Conservation (phyloP, 148 eudicot genomes). For the Polygonum maritimum region DNA sequence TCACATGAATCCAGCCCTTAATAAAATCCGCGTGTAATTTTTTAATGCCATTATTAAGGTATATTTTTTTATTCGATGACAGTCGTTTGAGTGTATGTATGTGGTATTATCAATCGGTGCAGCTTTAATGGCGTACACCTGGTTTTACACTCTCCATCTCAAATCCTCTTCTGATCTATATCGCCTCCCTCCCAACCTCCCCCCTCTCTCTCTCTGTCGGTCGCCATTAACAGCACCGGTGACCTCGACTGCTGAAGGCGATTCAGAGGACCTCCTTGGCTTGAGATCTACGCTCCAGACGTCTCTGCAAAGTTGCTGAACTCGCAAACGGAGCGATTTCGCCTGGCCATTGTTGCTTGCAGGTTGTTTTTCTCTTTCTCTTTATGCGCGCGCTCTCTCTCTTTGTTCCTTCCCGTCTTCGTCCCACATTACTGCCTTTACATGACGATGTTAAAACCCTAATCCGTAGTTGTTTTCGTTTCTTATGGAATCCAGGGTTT, state of each 20-base stretch:
- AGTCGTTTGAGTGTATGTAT: too few species aligned
- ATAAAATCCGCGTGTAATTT: too few species aligned
- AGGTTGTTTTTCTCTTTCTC: background rate
- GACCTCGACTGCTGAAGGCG: background rate
- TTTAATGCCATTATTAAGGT: too few species aligned
- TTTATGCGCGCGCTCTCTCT: background rate
- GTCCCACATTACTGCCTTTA: background rate
- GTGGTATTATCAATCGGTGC: too few species aligned
- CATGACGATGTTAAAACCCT: background rate
- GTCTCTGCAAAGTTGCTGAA: background rate
- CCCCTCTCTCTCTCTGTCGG: background rate
- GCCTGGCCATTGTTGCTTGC: background rate
- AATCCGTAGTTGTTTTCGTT: background rate
- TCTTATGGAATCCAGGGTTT: background rate
- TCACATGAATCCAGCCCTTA: too few species aligned
- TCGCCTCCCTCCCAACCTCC: background rate
- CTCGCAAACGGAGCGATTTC: background rate
- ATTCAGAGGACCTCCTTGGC: background rate
- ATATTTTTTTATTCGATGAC: too few species aligned
- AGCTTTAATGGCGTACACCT: background rate
- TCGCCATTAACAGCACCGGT: background rate
- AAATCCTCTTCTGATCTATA: background rate
- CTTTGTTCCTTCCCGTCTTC: background rate
- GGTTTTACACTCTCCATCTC: background rate
- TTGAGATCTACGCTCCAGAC: background rate